Evolutionary conservation across 2,329 filamentous ascomycete genomes (phyloP), one percentile per base, ranked within the genome.

Genomic region (Phyllosticta citribraziliensis): DNA sequence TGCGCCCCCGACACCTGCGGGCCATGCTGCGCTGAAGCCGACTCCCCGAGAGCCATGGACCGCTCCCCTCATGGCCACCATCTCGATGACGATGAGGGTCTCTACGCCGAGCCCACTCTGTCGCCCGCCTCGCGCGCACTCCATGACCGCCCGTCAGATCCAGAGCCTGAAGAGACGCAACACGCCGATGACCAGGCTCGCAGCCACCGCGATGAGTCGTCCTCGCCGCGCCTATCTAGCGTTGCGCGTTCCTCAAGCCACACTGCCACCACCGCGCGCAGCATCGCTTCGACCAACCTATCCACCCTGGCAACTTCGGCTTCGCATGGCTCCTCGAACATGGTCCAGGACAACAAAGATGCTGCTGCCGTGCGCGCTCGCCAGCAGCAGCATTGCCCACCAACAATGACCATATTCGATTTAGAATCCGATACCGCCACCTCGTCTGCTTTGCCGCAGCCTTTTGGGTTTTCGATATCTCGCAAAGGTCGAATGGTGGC

Each of bases 341-440:
- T 61, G 59, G 55, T 19, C 55, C 51, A 35, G n/a, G 56, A 62
- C 51, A 17, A 30, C 51, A 62, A 58, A 52, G 55, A 57, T 25
- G 51, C 55, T 19, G 51, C 60, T 9, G 24, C 51, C 24, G 1
- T 51, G n/a, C 55, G 52, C 52, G 55, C 55, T 33, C 55, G 52
- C 33, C 56, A 57, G 55, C 27, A 24, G 20, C 60, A 57, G 55
- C 67, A 73, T 63, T 67, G 70, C 2, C 69, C 69, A 47, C 72
- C 72, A 27, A 62, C 63, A 27, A 67, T 71, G 27, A 72, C 71
- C 30, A 66, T 75, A 19, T 70, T 75, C 55, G 70, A 74, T 50
- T 71, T 75, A 53, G 66, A 72, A 17, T 74, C 73, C 35, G 72
- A 73, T 63, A 72, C 69, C 8, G 73, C 72, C 0, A 73, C 72